These are phyloP conservation scores for Coelastrella sp. DNA, from an alignment of 139 green algal species.

Conservation along the genomic window DNA sequence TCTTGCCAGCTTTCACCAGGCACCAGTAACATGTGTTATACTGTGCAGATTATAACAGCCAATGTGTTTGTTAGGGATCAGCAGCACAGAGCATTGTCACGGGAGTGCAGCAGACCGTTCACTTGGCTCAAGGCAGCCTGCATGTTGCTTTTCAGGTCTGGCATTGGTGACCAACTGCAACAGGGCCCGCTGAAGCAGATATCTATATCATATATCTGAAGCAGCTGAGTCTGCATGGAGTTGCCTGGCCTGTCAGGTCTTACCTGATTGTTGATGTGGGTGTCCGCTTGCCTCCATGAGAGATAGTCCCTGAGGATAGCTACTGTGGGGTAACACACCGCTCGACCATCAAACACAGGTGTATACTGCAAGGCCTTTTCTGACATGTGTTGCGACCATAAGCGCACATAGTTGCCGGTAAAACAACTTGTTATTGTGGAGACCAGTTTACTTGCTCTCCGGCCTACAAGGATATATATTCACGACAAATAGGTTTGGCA, in stretches of 20 bases:
- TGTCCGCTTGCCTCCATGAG: constrained; percentile 93
- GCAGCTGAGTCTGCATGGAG: background rate
- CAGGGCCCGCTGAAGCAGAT: background rate
- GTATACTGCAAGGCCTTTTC: constrained; percentile 60
- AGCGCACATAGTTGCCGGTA: constrained; percentile 83
- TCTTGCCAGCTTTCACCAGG: constrained; percentile 78
- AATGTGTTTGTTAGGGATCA: background rate
- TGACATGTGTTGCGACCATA: constrained; percentile 70
- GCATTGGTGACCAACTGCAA: background rate
- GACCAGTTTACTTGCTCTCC: constrained; percentile 87
- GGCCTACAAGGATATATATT: constrained; percentile 50
- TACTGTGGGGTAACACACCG: constrained; percentile 88
- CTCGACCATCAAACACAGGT: constrained; percentile 91
- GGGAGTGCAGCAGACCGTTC: too few species aligned
- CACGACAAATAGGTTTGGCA: background rate
- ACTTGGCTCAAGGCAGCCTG: too few species aligned
- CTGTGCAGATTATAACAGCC: constrained; percentile 59
- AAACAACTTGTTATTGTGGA: constrained; percentile 90
- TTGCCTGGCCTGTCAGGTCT: constrained; percentile 21
- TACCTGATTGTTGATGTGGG: constrained; percentile 95
- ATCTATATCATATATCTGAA: too few species aligned
- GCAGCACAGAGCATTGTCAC: background rate
- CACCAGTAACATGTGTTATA: constrained; percentile 98
- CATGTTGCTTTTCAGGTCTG: background rate
- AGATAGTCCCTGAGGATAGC: constrained; percentile 89